Evolutionary conservation across 345 rosid species (phyloP).

Genomic region (Eucalyptus sp.): DNA sequence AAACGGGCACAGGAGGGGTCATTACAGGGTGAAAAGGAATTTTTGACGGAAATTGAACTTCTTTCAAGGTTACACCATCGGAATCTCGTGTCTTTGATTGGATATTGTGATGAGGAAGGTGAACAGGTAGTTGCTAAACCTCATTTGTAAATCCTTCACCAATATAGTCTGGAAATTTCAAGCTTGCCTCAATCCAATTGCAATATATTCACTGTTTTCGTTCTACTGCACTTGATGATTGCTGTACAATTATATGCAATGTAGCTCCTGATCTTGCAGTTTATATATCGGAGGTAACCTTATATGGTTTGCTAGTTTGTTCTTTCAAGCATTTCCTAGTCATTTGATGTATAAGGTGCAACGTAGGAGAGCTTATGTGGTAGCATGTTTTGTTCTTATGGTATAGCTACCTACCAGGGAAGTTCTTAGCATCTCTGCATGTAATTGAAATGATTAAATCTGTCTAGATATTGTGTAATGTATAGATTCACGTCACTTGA

Average conservation of each 20-base stretch:
- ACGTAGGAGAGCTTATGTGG: neutral
- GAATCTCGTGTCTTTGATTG: slow-evolving; percentile 78
- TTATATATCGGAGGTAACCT: neutral
- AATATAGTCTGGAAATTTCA: neutral
- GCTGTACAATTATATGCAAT: neutral
- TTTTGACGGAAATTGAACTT: slow-evolving; percentile 74
- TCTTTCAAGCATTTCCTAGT: neutral
- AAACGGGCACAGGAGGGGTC: slow-evolving; percentile 87
- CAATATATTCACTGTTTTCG: neutral
- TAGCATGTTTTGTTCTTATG: neutral
- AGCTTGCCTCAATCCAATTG: slow-evolving; percentile 42
- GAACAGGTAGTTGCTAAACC: slow-evolving; percentile 49
- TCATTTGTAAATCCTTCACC: neutral
- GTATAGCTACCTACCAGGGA: neutral
- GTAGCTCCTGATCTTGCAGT: neutral
- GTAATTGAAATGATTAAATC: neutral
- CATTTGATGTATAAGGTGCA: neutral
- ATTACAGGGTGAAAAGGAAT: slow-evolving; percentile 81
- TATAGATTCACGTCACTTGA: neutral
- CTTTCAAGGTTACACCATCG: slow-evolving; percentile 81
- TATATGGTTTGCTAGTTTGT: neutral
- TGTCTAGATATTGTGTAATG: neutral
- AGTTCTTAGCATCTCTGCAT: neutral
- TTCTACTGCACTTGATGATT: neutral
- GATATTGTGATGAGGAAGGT: slow-evolving; percentile 81